These are phyloP conservation scores for Gastroboletus turbinatus DNA, from an alignment of 1,284 basidiomycete species.

Conservation along the genomic window DNA sequence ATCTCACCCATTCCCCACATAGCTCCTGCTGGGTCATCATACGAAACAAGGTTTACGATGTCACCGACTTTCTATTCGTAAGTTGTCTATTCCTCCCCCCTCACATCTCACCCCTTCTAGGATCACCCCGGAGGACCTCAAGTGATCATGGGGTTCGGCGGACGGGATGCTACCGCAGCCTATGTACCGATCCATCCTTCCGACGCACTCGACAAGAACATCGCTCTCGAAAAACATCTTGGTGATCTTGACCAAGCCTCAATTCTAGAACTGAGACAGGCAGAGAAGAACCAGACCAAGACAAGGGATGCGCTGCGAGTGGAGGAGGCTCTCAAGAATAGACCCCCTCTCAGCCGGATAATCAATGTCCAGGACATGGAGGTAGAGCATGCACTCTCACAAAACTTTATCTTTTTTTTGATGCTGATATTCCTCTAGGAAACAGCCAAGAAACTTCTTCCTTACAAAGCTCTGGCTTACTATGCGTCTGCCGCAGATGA, in stretches of 20 bases:
- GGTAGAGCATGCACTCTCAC: slow-evolving; percentile 37
- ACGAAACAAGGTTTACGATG: slow-evolving; percentile 73
- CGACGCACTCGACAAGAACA: slow-evolving; percentile 66
- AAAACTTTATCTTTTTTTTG: background rate
- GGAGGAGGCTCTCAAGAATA: slow-evolving; percentile 57
- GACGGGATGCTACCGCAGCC: slow-evolving; percentile 71
- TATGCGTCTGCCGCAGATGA: slow-evolving; percentile 84
- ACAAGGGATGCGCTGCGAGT: slow-evolving; percentile 74
- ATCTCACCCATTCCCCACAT: background rate
- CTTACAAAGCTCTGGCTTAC: slow-evolving; percentile 76
- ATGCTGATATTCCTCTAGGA: slow-evolving; percentile 36
- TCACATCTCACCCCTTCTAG: slow-evolving; percentile 37
- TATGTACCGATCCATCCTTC: slow-evolving; percentile 77
- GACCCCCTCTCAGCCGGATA: slow-evolving; percentile 66
- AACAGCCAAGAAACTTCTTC: slow-evolving; percentile 63
- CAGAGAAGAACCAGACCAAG: slow-evolving; percentile 45
- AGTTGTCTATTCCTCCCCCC: slow-evolving; percentile 14
- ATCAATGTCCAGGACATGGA: slow-evolving; percentile 79
- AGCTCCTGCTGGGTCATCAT: slow-evolving; percentile 92
- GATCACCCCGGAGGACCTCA: slow-evolving; percentile 81
- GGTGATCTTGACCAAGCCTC: slow-evolving; percentile 64
- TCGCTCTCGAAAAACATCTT: slow-evolving; percentile 67
- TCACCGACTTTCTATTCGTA: slow-evolving; percentile 81
- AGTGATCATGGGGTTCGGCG: slow-evolving; percentile 79
- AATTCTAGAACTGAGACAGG: slow-evolving; percentile 41